Base-by-base conservation (phyloP, 148 eudicot species). In the Silene latifolia region DNA sequence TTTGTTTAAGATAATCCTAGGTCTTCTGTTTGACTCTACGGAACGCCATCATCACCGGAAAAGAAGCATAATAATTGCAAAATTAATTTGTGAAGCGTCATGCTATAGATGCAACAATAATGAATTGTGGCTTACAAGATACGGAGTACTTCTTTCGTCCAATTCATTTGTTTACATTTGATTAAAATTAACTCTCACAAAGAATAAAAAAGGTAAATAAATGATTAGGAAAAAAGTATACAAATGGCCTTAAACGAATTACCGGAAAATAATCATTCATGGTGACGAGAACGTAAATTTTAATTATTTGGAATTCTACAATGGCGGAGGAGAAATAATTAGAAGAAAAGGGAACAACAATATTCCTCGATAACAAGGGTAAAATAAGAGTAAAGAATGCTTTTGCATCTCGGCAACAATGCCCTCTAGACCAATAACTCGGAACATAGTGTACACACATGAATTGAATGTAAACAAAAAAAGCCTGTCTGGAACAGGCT, bases 301-400 rank as follows among this genome's bases (percentile, higher is more conserved):
- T 51, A 8, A 61, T 63, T 72, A 72, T 65, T 24, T 15, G 72
- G 72, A 79, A 57, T 24, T 35, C 78, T 80, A 75, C 63, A 56
- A 75, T 44, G 15, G 21, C 69, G 35, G 27, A 21, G 57, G 58
- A 17, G 21, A 47, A 69, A 17, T 15, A 68, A 15, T 10, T 0
- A 44, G 0, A 60, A 58, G 8, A 48, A 63, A 39, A 61, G 9
- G 15, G 51, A 47, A 74, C 64, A 47, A 74, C 64, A 63, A 69
- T 56, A 75, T 59, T 80, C 39, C 62, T 54, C 19, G 0, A 47
- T 68, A 48, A 60, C 64, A 27, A 69, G 17, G 69, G 54, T 35
- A 70, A 20, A 63, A 72, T 21, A 66, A 70, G 21, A 14, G 7
- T 32, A 69, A 7, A 53, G 65, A 6, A 62, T 70, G 25, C 48